Evolutionary conservation across 345 rosid species (phyloP), one percentile per base, ranked within the genome.

Genomic region (Gossypium stocksii): DNA sequence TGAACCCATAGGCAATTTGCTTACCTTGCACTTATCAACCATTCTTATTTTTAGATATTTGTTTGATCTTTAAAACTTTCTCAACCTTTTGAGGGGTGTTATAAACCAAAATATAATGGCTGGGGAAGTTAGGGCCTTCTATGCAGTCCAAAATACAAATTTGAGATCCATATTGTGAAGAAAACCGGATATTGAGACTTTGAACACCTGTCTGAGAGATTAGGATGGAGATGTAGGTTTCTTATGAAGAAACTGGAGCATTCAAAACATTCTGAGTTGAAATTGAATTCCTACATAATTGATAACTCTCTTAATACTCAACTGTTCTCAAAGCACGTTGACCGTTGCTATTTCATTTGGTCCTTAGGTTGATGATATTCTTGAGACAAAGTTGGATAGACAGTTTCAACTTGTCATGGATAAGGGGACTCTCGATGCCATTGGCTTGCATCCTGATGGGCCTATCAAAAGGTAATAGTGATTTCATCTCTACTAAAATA

Each of bases 371-470:
- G 98, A 93, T 83, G 98, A 93, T 82, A 81, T 93, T 82, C 92
- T 95, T 25, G 92, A 91, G 27, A 91, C 94, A 52, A 95, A 93
- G 72, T 57, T 93, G 79, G 88, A 87, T 49, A 82, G 81, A 67
- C 89, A 86, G 74, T 95, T 90, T 86, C 84, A 81, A 79, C 92
- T 93, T 79, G 97, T 93, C 77, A 85, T 95, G 86, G 99, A 95
- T 85, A 93, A 95, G 85, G 99, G 98, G 71, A 95, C 99, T 48
- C 80, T 95, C 53, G 99, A 95, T 86, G 99, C 98, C 63, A 90
- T 95, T 77, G 98, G 99, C 58, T 85, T 95, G 89, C 98, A 95
- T 80, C 99, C 99, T 20, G 98, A 93, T 78, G 99, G 97, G 61
- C 85, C 86, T 34, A 78, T 87, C 73, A 95, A 89, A 88, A 95